Conservation (phyloP, 1,284 basidiomycete genomes). For the Moesziomyces sp. region DNA sequence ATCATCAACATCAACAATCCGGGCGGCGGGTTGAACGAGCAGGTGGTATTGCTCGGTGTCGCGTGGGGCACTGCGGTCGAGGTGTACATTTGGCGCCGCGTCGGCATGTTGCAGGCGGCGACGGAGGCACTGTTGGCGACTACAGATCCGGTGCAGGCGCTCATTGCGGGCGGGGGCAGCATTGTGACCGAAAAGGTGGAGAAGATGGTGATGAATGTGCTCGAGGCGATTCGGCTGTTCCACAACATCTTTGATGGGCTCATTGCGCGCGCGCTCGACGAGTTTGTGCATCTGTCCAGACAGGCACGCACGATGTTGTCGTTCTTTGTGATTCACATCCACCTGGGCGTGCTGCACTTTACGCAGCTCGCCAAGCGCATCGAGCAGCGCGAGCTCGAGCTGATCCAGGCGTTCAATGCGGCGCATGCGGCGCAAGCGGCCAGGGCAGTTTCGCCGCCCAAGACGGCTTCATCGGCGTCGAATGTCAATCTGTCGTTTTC, state of each 20-base stretch:
- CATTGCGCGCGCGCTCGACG: constrained; percentile 36
- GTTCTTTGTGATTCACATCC: constrained; percentile 50
- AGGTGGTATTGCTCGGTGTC: constrained; percentile 41
- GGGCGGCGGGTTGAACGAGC: constrained; percentile 44
- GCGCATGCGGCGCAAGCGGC: constrained; percentile 1
- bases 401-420: constrained; percentile 37
- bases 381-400: constrained; percentile 43
- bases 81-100: constrained; percentile 50
- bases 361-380: constrained; percentile 36
- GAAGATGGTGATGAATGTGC: constrained; percentile 48
- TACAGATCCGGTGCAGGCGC: constrained; percentile 24
- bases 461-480: not conserved
- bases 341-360: constrained; percentile 45
- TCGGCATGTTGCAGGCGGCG: constrained; percentile 31
- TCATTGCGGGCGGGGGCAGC: constrained; percentile 24
- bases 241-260: constrained; percentile 48
- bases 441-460: not conserved
- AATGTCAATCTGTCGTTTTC: constrained; percentile 7
- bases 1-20: constrained; percentile 49
- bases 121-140: constrained; percentile 16
- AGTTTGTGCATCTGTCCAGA: constrained; percentile 37
- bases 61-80: constrained; percentile 53
- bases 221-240: constrained; percentile 41
- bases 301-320: constrained; percentile 42
- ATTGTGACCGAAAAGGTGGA: constrained; percentile 37